Conservation (phyloP, 2,329 filamentous ascomycete species). For the Elsinoe arachidis region DNA sequence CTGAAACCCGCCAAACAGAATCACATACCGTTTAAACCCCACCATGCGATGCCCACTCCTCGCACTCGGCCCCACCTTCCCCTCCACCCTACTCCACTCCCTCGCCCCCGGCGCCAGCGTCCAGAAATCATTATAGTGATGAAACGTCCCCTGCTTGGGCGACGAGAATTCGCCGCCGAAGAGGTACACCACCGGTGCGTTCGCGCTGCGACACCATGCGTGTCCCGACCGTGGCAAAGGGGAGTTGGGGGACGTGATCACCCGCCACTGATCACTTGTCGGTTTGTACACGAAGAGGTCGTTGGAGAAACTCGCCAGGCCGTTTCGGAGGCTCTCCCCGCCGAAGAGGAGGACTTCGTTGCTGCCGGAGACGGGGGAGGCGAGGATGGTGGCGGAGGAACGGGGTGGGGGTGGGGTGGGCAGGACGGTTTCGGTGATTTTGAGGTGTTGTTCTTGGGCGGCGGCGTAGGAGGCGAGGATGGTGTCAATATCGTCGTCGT, state of each 20-base stretch:
- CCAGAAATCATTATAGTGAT: constrained; percentile 99
- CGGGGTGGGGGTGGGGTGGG: constrained; percentile 63
- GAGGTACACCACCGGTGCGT: constrained; percentile 75
- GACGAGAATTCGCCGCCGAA: constrained; percentile 96
- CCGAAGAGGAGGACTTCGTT: constrained; percentile 89
- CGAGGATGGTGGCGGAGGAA: constrained; percentile 71
- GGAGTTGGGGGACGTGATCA: constrained; percentile 81
- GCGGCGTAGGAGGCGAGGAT: constrained; percentile 89
- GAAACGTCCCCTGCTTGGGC: constrained; percentile 95
- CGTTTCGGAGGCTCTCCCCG: constrained; percentile 92
- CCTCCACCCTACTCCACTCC: constrained; percentile 88
- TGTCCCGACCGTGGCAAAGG: constrained; percentile 86
- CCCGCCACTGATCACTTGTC: constrained; percentile 81
- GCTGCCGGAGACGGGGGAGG: constrained; percentile 66
- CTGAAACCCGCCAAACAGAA: constrained; percentile 94
- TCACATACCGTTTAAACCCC: constrained; percentile 91
- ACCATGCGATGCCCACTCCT: constrained; percentile 84
- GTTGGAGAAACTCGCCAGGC: constrained; percentile 64
- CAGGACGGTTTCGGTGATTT: constrained; percentile 73
- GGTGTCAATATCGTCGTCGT: constrained; percentile 86
- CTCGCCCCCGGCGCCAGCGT: constrained; percentile 70
- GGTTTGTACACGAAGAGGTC: constrained; percentile 63
- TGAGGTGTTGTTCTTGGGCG: constrained; percentile 84
- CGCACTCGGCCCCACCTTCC: constrained; percentile 72
- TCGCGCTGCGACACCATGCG: constrained; percentile 86